phyloP scores from a whole-genome alignment of 495 filamentous ascomycete species.

The Immersiella caudata region DNA sequence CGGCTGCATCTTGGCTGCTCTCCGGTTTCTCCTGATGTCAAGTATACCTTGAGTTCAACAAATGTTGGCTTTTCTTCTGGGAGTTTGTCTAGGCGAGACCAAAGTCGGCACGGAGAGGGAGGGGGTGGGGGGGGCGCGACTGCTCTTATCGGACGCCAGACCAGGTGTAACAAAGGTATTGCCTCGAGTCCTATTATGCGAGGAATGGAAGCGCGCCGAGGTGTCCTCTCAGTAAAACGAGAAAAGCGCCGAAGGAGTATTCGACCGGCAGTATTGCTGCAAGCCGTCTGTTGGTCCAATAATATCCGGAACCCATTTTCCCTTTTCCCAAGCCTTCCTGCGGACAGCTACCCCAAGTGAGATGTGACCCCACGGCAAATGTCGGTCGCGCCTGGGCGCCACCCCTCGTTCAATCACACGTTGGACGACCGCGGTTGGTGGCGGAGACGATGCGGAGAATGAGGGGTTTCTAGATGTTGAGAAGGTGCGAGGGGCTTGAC shows the following conservation, averaged over 20 bases:
- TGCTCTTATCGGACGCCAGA: no score
- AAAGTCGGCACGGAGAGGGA: no score
- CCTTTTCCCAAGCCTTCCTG: not conserved
- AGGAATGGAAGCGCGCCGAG: not conserved
- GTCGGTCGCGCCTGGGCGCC: not conserved
- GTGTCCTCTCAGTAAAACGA: not conserved
- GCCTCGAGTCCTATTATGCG: not conserved
- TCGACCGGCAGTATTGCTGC: slow-evolving; percentile 15
- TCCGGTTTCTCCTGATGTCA: not conserved
- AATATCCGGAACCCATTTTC: slow-evolving; percentile 25
- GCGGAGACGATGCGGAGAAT: slow-evolving; percentile 16
- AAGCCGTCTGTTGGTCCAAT: not conserved
- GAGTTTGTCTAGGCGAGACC: no score
- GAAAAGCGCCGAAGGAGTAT: slow-evolving; percentile 1
- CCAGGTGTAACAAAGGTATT: no score
- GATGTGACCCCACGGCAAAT: slow-evolving; percentile 6
- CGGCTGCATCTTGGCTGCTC: slow-evolving; percentile 29
- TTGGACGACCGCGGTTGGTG: not conserved
- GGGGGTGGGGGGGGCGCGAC: no score
- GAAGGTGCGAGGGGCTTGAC: not conserved
- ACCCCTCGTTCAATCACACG: not conserved
- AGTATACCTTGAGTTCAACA: not conserved
- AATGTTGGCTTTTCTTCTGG: not conserved
- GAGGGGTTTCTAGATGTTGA: slow-evolving; percentile 10
- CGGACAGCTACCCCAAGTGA: not conserved